These are phyloP conservation scores for Prorocentrum cordatum DNA, from an alignment of 169 alveolate species.

Conservation along the genomic window DNA sequence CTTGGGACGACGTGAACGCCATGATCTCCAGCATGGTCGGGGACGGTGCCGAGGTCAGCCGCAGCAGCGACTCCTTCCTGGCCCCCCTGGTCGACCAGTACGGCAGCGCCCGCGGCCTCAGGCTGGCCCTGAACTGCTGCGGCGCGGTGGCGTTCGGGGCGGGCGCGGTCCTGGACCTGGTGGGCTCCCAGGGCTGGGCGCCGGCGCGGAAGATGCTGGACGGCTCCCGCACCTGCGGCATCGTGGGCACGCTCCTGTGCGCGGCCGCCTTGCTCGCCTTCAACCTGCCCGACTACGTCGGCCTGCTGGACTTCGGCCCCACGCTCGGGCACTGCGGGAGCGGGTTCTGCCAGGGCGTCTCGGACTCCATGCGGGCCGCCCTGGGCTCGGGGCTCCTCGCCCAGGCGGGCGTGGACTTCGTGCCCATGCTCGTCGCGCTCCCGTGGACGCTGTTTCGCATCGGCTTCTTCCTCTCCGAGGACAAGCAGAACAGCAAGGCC, in stretches of 20 bases:
- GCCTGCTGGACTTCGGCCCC: constrained; percentile 11
- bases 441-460: constrained; percentile 36
- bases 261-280: neutral
- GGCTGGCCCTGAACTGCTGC: neutral
- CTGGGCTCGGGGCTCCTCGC: constrained; percentile 15
- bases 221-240: neutral
- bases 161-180: neutral
- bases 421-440: neutral
- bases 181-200: neutral
- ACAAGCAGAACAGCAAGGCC: neutral
- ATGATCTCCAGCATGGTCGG: neutral
- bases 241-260: neutral
- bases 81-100: neutral
- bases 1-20: constrained; percentile 13
- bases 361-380: neutral
- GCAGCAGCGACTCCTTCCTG: neutral
- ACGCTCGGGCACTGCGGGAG: neutral
- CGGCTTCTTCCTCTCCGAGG: constrained; percentile 24
- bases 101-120: neutral
- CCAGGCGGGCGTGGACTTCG: neutral
- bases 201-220: neutral
- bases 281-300: constrained; percentile 28
- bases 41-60: neutral
- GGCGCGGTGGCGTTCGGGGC: neutral
- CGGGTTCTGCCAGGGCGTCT: neutral